Base-by-base conservation (phyloP, 257 asterid species). In the Solanum piurae region DNA sequence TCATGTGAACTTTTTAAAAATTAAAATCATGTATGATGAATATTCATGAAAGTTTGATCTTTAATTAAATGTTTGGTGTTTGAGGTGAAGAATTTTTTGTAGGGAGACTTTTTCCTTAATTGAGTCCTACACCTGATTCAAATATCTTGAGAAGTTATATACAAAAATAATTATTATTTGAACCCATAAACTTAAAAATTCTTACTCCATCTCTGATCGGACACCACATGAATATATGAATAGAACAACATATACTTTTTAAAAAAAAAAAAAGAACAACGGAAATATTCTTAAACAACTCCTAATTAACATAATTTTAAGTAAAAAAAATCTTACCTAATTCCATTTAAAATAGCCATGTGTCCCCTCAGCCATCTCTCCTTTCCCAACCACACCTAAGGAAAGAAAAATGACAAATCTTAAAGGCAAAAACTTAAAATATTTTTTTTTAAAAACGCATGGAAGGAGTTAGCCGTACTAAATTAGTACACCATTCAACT, bases 151-250 rank as follows among this genome's bases (percentile, higher is more conserved):
- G 31, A 1, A 29, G 31, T 68, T 68, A 68, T 68, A 5, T 69
- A 69, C 11, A 29, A 71, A 33, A 33, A 33, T 8, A 16, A 71
- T 8, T 71, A 7, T 2, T 4, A 4, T 6, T 0, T 8, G 3
- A 16, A 18, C 1, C 0, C 7, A 71, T 71, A 33, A 33, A 16
- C 2, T 31, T 2, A 71, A 33, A 29, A 29, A 31, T 31, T 18
- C n/a, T 71, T 6, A 3, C 0, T 31, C 5, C 3, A 1, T 7
- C 3, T 4, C 12, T 69, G 9, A 37, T 37, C 1, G 0, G 0
- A 21, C 4, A 10, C 4, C 9, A 12, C n/a, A 73, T 7, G 4
- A 34, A 36, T 20, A 36, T 20, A 2, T 36, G 3, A 36, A 20
- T 36, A 34, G 4, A 74, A 36, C 1, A 36, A 20, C 52, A 74